A percentile compares a stretch with the other conserved stretches of the same genome.
Conservation (phyloP, 495 filamentous ascomycete species). For the Hyaloscypha bicolor region DNA sequence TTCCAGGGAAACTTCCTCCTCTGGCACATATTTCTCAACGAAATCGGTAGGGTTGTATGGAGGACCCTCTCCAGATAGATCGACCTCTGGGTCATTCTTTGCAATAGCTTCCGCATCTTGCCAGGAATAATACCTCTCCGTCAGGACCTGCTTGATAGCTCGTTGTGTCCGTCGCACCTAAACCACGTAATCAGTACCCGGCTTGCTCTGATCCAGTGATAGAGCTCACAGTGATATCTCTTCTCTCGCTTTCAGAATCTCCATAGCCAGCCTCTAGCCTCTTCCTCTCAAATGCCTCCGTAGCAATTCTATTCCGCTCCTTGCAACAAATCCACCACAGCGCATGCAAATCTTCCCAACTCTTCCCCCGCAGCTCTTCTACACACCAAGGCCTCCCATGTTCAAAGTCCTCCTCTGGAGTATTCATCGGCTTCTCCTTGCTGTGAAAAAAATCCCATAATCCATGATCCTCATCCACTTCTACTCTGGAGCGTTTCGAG, state of each 20-base stretch:
- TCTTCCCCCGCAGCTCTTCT: conserved; percentile 85
- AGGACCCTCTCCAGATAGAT: conserved; percentile 51
- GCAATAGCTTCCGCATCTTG: conserved; percentile 78
- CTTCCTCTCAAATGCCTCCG: conserved; percentile 65
- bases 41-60: conserved; percentile 42
- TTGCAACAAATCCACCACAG: conserved; percentile 96
- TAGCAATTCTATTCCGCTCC: conserved; percentile 90
- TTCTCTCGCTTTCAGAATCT: conserved; percentile 57
- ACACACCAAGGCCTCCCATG: conserved; percentile 84
- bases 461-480: conserved; percentile 74
- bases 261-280: conserved; percentile 70
- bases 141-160: conserved; percentile 79
- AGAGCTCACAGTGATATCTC: conserved; percentile 63
- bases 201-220: not conserved
- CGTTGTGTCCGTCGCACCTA: conserved; percentile 74
- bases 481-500: conserved; percentile 48
- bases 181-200: conserved; percentile 21
- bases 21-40: conserved; percentile 23
- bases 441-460: conserved; percentile 91
- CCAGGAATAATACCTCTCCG: conserved; percentile 89
- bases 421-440: conserved; percentile 61
- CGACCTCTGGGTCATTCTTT: conserved; percentile 63
- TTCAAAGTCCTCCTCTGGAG: conserved; percentile 64
- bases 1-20: conserved; percentile 12
- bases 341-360: conserved; percentile 89